Percentiles rank a stretch among this genome's conserved stretches.
Conservation (phyloP, 1,284 basidiomycete species). For the Microbotryum lychnidis-dioicae region DNA sequence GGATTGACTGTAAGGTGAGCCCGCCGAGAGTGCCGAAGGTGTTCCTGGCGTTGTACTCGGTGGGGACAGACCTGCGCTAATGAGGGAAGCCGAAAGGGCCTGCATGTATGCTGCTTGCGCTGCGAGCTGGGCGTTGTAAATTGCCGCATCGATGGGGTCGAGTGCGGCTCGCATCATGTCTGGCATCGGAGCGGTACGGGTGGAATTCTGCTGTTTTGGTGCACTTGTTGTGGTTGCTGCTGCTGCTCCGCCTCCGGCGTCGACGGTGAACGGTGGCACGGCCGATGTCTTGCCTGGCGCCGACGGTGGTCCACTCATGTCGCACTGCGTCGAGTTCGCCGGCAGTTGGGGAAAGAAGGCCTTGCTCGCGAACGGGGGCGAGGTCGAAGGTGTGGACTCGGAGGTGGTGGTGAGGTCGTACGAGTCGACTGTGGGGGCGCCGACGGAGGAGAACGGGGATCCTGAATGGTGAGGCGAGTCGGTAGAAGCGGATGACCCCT, state of each 20-base stretch:
- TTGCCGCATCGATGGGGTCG: background rate
- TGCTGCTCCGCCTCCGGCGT: constrained; percentile 4
- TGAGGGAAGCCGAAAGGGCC: constrained; percentile 2
- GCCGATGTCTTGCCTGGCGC: background rate
- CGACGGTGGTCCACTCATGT: background rate
- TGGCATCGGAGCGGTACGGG: background rate
- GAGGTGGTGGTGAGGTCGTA: background rate
- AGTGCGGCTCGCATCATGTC: background rate
- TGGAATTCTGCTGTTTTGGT: background rate
- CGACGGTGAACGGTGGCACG: constrained; percentile 2
- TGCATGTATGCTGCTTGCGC: background rate
- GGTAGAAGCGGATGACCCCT: too few species aligned
- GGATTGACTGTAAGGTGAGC: background rate
- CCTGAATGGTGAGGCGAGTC: too few species aligned
- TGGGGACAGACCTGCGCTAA: background rate
- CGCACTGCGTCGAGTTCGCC: background rate
- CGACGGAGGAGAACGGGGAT: background rate
- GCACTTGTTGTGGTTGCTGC: background rate
- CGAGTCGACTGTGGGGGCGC: constrained; percentile 3
- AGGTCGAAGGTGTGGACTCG: constrained; percentile 15
- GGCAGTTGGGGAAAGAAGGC: constrained; percentile 10
- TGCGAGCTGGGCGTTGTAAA: background rate
- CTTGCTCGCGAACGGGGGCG: constrained; percentile 4
- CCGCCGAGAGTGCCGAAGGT: background rate
- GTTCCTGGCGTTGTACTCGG: background rate